phyloP scores from a whole-genome alignment of 345 rosid species.

The Melastoma malabathricum region DNA sequence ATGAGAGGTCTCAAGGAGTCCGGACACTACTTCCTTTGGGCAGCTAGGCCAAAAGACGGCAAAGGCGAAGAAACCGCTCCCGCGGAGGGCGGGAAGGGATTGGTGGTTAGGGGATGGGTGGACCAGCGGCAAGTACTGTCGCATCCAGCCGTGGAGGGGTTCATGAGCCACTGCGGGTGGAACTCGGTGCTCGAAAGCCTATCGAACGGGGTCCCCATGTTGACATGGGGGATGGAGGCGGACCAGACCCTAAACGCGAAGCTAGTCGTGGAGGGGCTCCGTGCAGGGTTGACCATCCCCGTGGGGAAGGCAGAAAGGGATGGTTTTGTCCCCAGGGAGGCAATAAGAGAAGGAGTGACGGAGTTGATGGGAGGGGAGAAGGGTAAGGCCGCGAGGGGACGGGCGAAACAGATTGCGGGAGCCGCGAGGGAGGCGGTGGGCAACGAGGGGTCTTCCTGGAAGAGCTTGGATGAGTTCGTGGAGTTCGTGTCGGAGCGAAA shows the following conservation, averaged over 20 bases:
- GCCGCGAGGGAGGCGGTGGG: constrained; percentile 11
- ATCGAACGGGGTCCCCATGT: constrained; percentile 13
- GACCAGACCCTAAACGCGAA: constrained; percentile 19
- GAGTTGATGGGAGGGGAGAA: constrained; percentile 16
- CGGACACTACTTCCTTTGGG: constrained; percentile 6
- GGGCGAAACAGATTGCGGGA: constrained; percentile 8
- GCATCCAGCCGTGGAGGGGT: constrained; percentile 2
- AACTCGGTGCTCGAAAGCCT: constrained; percentile 18
- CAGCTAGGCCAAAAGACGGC: constrained; percentile 1
- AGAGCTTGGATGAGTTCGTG: constrained; percentile 11
- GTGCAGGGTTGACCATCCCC: constrained; percentile 4
- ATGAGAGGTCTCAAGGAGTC: constrained; percentile 2
- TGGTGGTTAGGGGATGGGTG: constrained; percentile 6
- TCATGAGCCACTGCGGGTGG: constrained; percentile 11
- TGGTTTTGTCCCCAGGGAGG: constrained; percentile 1
- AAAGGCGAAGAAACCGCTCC: neutral
- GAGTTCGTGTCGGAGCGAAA: neutral
- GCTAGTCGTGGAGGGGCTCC: constrained; percentile 5
- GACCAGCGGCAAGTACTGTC: constrained; percentile 3
- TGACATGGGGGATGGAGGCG: constrained; percentile 14
- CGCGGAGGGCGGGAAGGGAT: neutral
- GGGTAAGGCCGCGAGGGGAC: constrained; percentile 14
- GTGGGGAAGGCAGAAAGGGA: neutral
- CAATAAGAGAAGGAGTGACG: constrained; percentile 8
- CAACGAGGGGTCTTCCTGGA: constrained; percentile 11